These are phyloP conservation scores for Trametes villosa DNA, from an alignment of 768 basidiomycete genomes.

Conservation along the genomic window DNA sequence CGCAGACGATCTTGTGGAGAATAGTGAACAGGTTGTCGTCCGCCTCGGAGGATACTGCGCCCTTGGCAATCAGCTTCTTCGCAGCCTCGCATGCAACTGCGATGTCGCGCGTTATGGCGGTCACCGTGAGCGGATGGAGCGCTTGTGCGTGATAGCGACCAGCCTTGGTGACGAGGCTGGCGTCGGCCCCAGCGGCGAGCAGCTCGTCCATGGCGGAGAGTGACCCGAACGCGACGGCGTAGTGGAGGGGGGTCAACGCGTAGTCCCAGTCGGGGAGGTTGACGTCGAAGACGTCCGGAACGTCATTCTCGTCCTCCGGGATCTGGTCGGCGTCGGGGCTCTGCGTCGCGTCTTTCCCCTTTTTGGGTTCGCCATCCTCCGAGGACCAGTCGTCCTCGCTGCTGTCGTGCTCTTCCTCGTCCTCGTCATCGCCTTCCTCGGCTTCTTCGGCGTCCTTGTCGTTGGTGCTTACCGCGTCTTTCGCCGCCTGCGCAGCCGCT, in stretches of 20 bases:
- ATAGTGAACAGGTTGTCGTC: slow-evolving; percentile 34
- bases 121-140: slow-evolving; percentile 36
- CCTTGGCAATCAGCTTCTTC: slow-evolving; percentile 34
- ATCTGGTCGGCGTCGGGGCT: slow-evolving; percentile 43
- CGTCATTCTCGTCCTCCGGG: slow-evolving; percentile 52
- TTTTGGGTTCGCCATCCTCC: slow-evolving; percentile 39
- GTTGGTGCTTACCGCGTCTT: slow-evolving; percentile 3
- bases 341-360: slow-evolving; percentile 28
- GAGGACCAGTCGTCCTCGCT: slow-evolving; percentile 31
- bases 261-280: slow-evolving; percentile 63
- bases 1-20: slow-evolving; percentile 36
- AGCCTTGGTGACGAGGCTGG: slow-evolving; percentile 17
- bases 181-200: slow-evolving; percentile 51
- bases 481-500: slow-evolving; percentile 18
- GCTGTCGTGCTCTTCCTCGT: slow-evolving; percentile 21
- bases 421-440: slow-evolving; percentile 12
- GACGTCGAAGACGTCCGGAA: slow-evolving; percentile 60
- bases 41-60: slow-evolving; percentile 35
- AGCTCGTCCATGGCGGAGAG: slow-evolving; percentile 49
- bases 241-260: slow-evolving; percentile 53
- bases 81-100: slow-evolving; percentile 30
- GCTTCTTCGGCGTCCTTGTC: slow-evolving; percentile 26
- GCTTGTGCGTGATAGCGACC: not conserved
- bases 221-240: slow-evolving; percentile 54
- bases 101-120: slow-evolving; percentile 30